Conservation (phyloP, 768 basidiomycete species). For the Tulasnella sp. region DNA sequence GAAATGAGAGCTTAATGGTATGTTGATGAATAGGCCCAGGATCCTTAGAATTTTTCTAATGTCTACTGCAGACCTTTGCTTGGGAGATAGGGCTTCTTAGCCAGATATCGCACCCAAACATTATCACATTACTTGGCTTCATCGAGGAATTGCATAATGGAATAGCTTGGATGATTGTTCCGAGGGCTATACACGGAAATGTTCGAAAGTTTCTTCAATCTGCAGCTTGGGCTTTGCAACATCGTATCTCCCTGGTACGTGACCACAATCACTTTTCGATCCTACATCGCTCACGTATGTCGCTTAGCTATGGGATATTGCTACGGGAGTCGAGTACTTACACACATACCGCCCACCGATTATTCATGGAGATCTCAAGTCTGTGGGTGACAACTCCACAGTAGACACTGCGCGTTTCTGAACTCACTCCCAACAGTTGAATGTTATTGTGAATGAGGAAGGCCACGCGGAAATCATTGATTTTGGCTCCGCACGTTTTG, state of each 20-base stretch:
- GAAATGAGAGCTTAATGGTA: not conserved
- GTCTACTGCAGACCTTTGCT: not conserved
- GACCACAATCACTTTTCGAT: not conserved
- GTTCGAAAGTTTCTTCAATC: not conserved
- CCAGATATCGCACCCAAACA: not conserved
- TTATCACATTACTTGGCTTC: not conserved
- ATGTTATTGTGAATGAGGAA: not conserved
- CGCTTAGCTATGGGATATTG: not conserved
- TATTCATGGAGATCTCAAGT: not conserved
- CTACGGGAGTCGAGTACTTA: not conserved
- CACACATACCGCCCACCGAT: not conserved
- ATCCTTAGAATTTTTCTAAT: not conserved
- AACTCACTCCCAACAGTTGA: not conserved
- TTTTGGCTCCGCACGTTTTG: not conserved
- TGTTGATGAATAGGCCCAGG: not conserved
- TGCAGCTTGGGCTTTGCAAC: not conserved
- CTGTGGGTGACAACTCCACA: not conserved
- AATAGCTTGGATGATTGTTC: not conserved
- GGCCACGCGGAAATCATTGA: not conserved
- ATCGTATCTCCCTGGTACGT: not conserved
- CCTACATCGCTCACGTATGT: not conserved
- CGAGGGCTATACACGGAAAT: not conserved
- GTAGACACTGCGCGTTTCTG: not conserved
- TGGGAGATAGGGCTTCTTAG: not conserved
- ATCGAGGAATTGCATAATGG: not conserved